Conservation (phyloP, 805 yeast species). For the Yarrowia alimentaria region DNA sequence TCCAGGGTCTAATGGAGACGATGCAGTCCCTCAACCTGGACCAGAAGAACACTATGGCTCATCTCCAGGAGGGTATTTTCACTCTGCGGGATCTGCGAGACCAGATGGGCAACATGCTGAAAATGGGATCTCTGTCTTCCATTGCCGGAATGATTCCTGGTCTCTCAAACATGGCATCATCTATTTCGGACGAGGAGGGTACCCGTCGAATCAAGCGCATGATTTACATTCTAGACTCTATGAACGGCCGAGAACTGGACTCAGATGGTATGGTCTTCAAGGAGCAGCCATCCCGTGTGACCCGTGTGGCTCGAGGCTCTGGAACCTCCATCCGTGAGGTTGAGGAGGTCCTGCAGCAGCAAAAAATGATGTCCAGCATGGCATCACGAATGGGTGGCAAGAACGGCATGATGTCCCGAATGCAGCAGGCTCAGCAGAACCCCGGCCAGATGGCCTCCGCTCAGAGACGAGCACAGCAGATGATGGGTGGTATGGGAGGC, state of each 20-base stretch:
- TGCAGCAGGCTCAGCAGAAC: conserved; percentile 42
- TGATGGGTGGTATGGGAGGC: conserved; percentile 54
- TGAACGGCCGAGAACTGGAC: conserved; percentile 89
- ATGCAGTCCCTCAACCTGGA: conserved; percentile 83
- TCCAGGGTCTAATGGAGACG: conserved; percentile 90
- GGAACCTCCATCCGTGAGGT: conserved; percentile 92
- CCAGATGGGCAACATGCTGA: conserved; percentile 91
- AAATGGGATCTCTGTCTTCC: conserved; percentile 94
- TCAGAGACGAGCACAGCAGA: conserved; percentile 46
- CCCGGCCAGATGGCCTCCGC: conserved; percentile 46
- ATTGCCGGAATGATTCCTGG: conserved; percentile 96
- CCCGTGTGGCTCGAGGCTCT: conserved; percentile 90
- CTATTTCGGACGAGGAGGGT: conserved; percentile 90
- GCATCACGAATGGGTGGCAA: conserved; percentile 45
- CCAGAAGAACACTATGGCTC: conserved; percentile 81
- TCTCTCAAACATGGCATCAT: conserved; percentile 75
- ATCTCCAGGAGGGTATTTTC: conserved; percentile 91
- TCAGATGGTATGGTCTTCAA: conserved; percentile 80
- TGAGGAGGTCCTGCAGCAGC: conserved; percentile 87
- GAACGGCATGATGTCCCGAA: conserved; percentile 51
- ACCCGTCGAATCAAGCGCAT: conserved; percentile 77
- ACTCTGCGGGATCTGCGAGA: conserved; percentile 88
- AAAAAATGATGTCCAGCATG: conserved; percentile 90
- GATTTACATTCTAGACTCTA: conserved; percentile 91
- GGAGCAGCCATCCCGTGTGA: conserved; percentile 78